Percentiles rank a stretch among this genome's conserved stretches.
phyloP scores from a whole-genome alignment of 352 stramenopile genomes.

The Phytophthora sojae region DNA sequence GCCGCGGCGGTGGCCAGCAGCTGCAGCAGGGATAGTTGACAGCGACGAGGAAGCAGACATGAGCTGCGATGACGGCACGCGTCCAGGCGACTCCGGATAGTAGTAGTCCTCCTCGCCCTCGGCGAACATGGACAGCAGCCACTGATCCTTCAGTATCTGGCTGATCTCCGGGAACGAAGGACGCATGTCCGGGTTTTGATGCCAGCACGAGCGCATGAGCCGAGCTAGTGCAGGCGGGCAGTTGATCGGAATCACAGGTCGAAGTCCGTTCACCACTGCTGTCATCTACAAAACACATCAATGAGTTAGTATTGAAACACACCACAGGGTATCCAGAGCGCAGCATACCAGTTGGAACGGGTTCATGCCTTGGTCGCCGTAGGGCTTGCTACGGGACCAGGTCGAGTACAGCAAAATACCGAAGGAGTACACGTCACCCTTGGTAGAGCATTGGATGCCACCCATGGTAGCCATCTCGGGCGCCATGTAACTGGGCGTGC shows the following conservation, averaged over 20 bases:
- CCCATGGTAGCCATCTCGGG: slow-evolving; percentile 93
- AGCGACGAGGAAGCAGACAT: slow-evolving; percentile 49
- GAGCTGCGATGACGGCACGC: slow-evolving; percentile 31
- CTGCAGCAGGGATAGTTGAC: slow-evolving; percentile 37
- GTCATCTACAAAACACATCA: slow-evolving; percentile 66
- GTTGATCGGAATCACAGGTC: slow-evolving; percentile 85
- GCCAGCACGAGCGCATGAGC: slow-evolving; percentile 88
- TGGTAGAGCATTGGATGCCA: slow-evolving; percentile 87
- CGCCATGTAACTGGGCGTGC: slow-evolving; percentile 91
- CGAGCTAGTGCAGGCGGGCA: slow-evolving; percentile 77
- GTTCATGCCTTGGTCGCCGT: slow-evolving; percentile 92
- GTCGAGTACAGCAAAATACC: slow-evolving; percentile 89
- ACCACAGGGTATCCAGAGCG: neutral
- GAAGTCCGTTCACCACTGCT: slow-evolving; percentile 85
- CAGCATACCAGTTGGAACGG: slow-evolving; percentile 84
- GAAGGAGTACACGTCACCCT: slow-evolving; percentile 90
- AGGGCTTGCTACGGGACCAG: slow-evolving; percentile 88
- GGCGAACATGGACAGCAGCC: slow-evolving; percentile 63
- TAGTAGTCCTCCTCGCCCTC: slow-evolving; percentile 65
- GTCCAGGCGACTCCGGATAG: slow-evolving; percentile 36
- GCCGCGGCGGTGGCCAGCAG: slow-evolving; percentile 30
- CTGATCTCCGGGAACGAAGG: slow-evolving; percentile 86
- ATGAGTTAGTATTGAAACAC: neutral
- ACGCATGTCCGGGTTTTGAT: slow-evolving; percentile 71
- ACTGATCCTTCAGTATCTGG: slow-evolving; percentile 79